Evolutionary conservation across 2,329 filamentous ascomycete species (phyloP).

Genomic region (Aphanoascus verrucosus): DNA sequence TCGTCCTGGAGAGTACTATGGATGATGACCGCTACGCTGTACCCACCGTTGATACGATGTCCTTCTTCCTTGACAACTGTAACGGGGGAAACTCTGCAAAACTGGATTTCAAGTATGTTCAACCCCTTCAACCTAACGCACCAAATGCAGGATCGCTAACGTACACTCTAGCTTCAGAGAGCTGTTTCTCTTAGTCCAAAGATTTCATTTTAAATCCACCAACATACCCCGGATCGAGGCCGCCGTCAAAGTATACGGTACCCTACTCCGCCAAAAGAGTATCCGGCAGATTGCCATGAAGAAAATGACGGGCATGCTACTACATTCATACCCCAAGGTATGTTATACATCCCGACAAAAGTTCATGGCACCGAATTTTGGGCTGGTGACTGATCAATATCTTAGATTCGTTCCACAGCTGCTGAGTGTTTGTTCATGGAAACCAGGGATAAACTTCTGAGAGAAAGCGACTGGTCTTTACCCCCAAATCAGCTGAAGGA

Average conservation of each 20-base stretch:
- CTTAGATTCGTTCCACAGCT: constrained; percentile 28
- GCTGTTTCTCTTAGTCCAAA: constrained; percentile 62
- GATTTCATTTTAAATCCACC: constrained; percentile 69
- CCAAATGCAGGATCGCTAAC: neutral
- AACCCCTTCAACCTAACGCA: neutral
- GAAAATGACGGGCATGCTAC: constrained; percentile 61
- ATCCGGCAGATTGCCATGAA: constrained; percentile 49
- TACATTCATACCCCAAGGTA: constrained; percentile 74
- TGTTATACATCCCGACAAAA: constrained; percentile 23
- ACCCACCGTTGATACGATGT: constrained; percentile 64
- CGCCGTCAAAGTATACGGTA: constrained; percentile 67
- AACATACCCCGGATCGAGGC: constrained; percentile 74
- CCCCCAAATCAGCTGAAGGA: constrained; percentile 27
- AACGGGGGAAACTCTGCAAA: constrained; percentile 23
- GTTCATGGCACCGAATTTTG: neutral
- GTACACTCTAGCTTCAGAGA: constrained; percentile 34
- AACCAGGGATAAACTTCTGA: constrained; percentile 24
- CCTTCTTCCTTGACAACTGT: constrained; percentile 61
- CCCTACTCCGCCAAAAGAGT: constrained; percentile 47
- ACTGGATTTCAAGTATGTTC: constrained; percentile 22
- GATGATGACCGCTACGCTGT: constrained; percentile 60
- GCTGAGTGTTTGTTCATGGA: constrained; percentile 31
- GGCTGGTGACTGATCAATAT: constrained; percentile 9
- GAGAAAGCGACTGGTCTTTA: constrained; percentile 28
- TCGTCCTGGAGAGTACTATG: constrained; percentile 45